A percentile compares a stretch with the other conserved stretches of the same genome.
These are phyloP conservation scores for Zea luxurians DNA, from an alignment of 176 grass and related monocot genomes.

Conservation along the genomic window DNA sequence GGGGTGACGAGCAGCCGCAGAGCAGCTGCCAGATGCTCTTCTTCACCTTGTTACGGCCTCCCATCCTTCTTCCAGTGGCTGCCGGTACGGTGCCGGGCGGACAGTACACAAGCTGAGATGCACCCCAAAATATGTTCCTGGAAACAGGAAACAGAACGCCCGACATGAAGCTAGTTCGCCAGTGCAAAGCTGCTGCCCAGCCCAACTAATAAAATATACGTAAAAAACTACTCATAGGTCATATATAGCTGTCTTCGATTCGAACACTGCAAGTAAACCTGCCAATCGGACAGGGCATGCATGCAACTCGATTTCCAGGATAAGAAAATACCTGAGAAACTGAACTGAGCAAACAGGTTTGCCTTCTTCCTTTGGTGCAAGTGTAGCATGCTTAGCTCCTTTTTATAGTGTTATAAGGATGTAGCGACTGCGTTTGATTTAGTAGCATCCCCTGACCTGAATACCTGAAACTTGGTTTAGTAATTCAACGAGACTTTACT, in stretches of 20 bases:
- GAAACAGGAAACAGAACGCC: background rate
- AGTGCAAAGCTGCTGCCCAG: background rate
- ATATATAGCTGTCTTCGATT: background rate
- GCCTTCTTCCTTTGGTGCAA: background rate
- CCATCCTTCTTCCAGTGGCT: slow-evolving; percentile 30
- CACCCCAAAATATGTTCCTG: slow-evolving; percentile 17
- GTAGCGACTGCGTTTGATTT: background rate
- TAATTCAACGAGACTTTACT: background rate
- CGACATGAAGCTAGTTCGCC: background rate
- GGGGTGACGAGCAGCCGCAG: slow-evolving; percentile 32
- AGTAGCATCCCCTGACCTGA: background rate
- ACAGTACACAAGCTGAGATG: background rate
- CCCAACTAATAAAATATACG: background rate
- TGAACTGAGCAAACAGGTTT: background rate
- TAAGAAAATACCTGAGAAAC: background rate
- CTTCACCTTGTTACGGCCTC: slow-evolving; percentile 41
- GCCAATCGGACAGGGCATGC: background rate
- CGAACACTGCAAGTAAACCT: background rate
- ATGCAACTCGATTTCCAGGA: background rate
- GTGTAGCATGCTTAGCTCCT: background rate
- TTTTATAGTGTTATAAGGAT: slow-evolving; percentile 37
- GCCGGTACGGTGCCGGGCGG: too few relatives aligned
- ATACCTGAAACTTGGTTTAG: background rate
- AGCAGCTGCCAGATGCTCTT: slow-evolving; percentile 50
- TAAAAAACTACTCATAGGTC: background rate